Evolutionary conservation across 1,284 basidiomycete genomes (phyloP).

Genomic region (Ustilago bromivora): DNA sequence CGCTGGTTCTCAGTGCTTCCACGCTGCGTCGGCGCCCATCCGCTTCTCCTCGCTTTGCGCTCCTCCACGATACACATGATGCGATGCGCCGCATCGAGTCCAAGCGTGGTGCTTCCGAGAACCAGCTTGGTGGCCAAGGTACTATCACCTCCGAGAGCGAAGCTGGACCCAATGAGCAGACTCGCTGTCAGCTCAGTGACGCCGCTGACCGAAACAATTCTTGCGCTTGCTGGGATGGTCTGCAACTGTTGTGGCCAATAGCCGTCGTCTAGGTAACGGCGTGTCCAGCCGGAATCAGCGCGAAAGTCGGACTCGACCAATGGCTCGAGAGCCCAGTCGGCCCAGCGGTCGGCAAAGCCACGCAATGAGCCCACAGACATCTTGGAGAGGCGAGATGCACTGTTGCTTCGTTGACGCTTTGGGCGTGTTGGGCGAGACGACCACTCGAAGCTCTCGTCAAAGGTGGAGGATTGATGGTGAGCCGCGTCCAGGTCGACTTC

Average conservation of each 20-base stretch:
- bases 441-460: constrained; percentile 35
- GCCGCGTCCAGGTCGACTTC: constrained; percentile 14
- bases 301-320: constrained; percentile 49
- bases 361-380: constrained; percentile 36
- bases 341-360: constrained; percentile 60
- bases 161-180: constrained; percentile 46
- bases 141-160: constrained; percentile 39
- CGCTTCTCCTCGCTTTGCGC: constrained; percentile 38
- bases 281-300: constrained; percentile 57
- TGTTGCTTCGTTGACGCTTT: constrained; percentile 36
- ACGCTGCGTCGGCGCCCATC: constrained; percentile 21
- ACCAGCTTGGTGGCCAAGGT: constrained; percentile 42
- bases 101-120: constrained; percentile 42
- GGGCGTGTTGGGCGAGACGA: constrained; percentile 18
- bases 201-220: constrained; percentile 43
- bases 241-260: constrained; percentile 15
- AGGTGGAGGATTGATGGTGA: neutral
- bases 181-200: constrained; percentile 46
- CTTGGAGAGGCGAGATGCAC: constrained; percentile 31
- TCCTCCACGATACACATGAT: constrained; percentile 39
- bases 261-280: constrained; percentile 19
- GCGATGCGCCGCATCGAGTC: constrained; percentile 50
- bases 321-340: constrained; percentile 62
- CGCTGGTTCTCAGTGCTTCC: constrained; percentile 16
- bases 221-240: constrained; percentile 32